These are phyloP conservation scores for Leptosphaerulina australis DNA, from an alignment of 2,329 filamentous ascomycete species.

Conservation along the genomic window DNA sequence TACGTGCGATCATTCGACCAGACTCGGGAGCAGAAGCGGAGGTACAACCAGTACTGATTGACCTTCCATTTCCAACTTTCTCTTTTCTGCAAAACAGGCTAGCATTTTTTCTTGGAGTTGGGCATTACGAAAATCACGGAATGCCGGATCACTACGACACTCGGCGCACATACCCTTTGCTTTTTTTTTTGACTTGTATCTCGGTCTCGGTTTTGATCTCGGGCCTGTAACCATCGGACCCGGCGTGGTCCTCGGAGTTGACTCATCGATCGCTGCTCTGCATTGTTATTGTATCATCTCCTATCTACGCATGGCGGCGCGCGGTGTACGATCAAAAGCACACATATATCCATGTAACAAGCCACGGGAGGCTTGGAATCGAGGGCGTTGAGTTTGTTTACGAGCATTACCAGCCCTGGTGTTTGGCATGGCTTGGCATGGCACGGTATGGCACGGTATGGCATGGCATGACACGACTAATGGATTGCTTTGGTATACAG, in stretches of 20 bases:
- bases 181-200: conserved; percentile 31
- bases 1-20: conserved; percentile 92
- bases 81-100: conserved; percentile 14
- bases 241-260: conserved; percentile 15
- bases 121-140: conserved; percentile 29
- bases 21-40: conserved; percentile 64
- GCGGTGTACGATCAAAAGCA: conserved; percentile 44
- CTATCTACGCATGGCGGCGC: conserved; percentile 25
- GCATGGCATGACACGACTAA: conserved; percentile 19
- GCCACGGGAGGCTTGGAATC: conserved; percentile 3
- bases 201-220: conserved; percentile 12
- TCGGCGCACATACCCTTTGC: conserved; percentile 28
- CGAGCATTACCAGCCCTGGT: conserved; percentile 31
- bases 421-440: conserved; percentile 20
- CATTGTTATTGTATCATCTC: conserved; percentile 33
- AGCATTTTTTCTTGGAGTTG: conserved; percentile 24
- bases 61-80: neutral
- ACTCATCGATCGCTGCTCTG: conserved; percentile 20
- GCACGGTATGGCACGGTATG: too few relatives aligned
- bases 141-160: conserved; percentile 14
- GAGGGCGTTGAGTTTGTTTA: conserved; percentile 16
- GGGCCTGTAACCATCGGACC: conserved; percentile 9
- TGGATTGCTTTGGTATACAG: conserved; percentile 17
- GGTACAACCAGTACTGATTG: conserved; percentile 44
- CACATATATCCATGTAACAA: conserved; percentile 30